phyloP scores from a whole-genome alignment of 2,329 filamentous ascomycete genomes.

The Neoarthrinium moseri region DNA sequence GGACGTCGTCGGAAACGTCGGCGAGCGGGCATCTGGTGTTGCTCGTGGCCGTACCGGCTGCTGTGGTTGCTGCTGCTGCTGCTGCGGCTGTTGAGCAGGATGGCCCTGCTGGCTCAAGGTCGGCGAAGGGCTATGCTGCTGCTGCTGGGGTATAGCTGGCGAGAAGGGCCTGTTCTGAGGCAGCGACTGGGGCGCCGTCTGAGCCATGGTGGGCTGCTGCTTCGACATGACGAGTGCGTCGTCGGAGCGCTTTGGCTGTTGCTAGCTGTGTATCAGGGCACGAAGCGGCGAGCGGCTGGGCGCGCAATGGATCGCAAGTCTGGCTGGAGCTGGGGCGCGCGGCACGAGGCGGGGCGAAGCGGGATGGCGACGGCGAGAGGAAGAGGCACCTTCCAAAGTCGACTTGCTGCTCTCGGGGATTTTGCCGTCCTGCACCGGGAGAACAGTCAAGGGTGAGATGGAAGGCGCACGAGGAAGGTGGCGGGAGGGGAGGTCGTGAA shows the following conservation, averaged over 20 bases:
- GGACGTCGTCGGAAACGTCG: constrained; percentile 2
- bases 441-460: neutral
- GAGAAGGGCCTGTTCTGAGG: constrained; percentile 27
- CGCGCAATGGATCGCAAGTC: neutral
- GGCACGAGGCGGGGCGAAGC: neutral
- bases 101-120: neutral
- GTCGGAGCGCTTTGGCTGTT: too few relatives aligned
- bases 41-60: neutral
- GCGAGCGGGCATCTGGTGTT: neutral
- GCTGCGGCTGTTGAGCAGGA: neutral
- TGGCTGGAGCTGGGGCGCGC: neutral
- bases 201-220: constrained; percentile 25
- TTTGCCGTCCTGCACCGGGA: too few relatives aligned
- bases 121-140: neutral
- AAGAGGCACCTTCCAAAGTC: neutral
- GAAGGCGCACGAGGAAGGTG: neutral
- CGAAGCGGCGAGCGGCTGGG: neutral
- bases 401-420: neutral
- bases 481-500: neutral
- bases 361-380: neutral
- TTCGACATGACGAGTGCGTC: constrained; percentile 29
- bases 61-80: neutral
- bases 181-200: constrained; percentile 27
- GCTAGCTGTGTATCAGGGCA: constrained; percentile 1
- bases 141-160: constrained; percentile 26